phyloP scores from a whole-genome alignment of 2,329 filamentous ascomycete genomes.

The Pseudocercospora crystallina region DNA sequence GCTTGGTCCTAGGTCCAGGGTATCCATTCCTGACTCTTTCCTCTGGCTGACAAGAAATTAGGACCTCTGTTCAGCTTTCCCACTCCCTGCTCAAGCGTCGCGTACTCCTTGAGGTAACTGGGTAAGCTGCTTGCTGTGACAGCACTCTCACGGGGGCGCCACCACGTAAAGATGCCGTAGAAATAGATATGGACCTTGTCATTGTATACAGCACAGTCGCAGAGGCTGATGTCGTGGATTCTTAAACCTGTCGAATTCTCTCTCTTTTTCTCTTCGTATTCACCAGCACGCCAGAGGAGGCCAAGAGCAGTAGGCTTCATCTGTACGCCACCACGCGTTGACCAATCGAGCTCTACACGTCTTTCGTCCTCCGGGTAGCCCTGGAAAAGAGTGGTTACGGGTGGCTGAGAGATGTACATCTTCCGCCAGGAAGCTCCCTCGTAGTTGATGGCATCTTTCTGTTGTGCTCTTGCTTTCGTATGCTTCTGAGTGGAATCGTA shows the following conservation, averaged over 20 bases:
- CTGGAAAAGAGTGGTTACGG: neutral
- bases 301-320: neutral
- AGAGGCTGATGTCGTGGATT: neutral
- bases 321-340: neutral
- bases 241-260: neutral
- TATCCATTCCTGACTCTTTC: too few species aligned
- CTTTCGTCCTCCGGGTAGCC: neutral
- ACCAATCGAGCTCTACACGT: neutral
- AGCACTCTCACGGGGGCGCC: neutral
- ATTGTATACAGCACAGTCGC: neutral
- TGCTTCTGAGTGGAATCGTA: neutral
- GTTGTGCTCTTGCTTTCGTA: neutral
- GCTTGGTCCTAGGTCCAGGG: too few species aligned
- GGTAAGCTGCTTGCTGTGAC: neutral
- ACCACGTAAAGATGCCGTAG: neutral
- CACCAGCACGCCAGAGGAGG: too few species aligned
- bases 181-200: neutral
- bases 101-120: neutral
- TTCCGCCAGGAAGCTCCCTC: constrained; percentile 2
- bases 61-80: neutral
- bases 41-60: too few species aligned
- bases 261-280: neutral
- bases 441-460: neutral
- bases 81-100: neutral
- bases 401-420: constrained; percentile 3